phyloP scores from a whole-genome alignment of 371 early-diverging fungal species.

The Conidiobolus coronatus region DNA sequence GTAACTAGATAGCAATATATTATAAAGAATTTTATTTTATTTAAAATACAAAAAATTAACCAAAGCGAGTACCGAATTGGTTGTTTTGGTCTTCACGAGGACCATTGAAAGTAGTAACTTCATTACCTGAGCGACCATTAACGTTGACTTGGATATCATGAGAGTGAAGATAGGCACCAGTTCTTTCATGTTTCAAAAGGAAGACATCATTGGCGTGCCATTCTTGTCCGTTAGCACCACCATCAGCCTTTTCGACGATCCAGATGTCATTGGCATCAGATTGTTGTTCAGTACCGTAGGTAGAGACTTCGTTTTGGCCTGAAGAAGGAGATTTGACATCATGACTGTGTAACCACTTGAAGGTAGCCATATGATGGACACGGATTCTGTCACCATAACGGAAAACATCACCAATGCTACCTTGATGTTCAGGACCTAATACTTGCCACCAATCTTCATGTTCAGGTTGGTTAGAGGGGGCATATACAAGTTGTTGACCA shows the following conservation, averaged over 20 bases:
- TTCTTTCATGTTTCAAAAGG: background rate
- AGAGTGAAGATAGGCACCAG: slow-evolving; percentile 5
- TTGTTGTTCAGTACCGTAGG: slow-evolving; percentile 1
- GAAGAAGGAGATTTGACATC: slow-evolving; percentile 2
- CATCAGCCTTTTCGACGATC: slow-evolving; percentile 4
- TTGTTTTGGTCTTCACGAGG: slow-evolving; percentile 4
- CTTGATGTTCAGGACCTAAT: background rate
- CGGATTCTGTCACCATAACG: slow-evolving; percentile 1
- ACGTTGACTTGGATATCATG: background rate
- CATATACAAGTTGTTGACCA: slow-evolving; percentile 2
- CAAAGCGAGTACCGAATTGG: slow-evolving; percentile 4
- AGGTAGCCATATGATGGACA: slow-evolving; percentile 5
- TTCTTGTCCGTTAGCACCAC: background rate
- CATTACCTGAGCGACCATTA: background rate
- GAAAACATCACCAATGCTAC: background rate
- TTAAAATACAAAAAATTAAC: background rate
- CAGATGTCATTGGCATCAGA: slow-evolving; percentile 4
- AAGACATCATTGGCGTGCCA: slow-evolving; percentile 5
- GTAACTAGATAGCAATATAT: background rate
- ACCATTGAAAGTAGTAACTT: slow-evolving; percentile 3
- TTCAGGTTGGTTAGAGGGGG: slow-evolving; percentile 1
- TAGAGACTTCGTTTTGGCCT: slow-evolving; percentile 2
- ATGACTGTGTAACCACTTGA: slow-evolving; percentile 4
- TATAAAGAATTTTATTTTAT: too few species aligned
- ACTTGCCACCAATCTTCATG: slow-evolving; percentile 7